A percentile compares a stretch with the other conserved stretches of the same genome.
These are phyloP conservation scores for Epicoccum sorghinum DNA, from an alignment of 2,329 filamentous ascomycete genomes.

Conservation along the genomic window DNA sequence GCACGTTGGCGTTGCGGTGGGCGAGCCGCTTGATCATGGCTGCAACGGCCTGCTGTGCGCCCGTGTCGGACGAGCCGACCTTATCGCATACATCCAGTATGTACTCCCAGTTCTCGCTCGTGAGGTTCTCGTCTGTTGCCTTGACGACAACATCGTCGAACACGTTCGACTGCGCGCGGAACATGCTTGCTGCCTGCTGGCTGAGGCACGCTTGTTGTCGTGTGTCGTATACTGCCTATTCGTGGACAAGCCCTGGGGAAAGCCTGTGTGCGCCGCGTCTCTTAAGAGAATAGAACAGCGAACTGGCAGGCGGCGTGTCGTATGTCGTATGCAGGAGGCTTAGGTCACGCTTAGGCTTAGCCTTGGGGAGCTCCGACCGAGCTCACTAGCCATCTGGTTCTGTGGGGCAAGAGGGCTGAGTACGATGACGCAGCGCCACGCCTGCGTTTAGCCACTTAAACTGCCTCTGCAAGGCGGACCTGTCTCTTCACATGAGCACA, in stretches of 20 bases:
- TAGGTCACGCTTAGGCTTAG: too few relatives aligned
- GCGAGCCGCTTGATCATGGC: conserved; percentile 90
- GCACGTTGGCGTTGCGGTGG: conserved; percentile 93
- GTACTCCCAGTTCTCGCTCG: conserved; percentile 78
- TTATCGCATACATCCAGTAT: conserved; percentile 70
- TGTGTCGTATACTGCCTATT: too few relatives aligned
- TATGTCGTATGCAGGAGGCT: conserved; percentile 24
- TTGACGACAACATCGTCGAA: conserved; percentile 76
- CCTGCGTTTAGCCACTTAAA: too few relatives aligned
- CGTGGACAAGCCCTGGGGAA: too few relatives aligned
- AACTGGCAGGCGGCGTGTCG: not conserved
- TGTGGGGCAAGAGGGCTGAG: conserved; percentile 10
- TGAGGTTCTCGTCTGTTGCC: conserved; percentile 97
- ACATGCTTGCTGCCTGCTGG: conserved; percentile 45
- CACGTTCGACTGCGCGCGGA: conserved; percentile 65
- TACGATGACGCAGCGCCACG: conserved; percentile 19
- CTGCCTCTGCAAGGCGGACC: conserved; percentile 1
- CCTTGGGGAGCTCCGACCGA: conserved; percentile 25
- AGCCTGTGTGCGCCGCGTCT: not conserved
- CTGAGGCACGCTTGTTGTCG: not conserved
- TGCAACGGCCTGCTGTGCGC: conserved; percentile 82
- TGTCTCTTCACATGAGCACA: too few relatives aligned
- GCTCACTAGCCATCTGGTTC: conserved; percentile 7
- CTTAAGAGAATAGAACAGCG: not conserved
- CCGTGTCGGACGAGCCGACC: conserved; percentile 58